Evolutionary conservation across 2,329 filamentous ascomycete species (phyloP), one percentile per base, ranked within the genome.

Genomic region (Sclerotinia trifoliorum): DNA sequence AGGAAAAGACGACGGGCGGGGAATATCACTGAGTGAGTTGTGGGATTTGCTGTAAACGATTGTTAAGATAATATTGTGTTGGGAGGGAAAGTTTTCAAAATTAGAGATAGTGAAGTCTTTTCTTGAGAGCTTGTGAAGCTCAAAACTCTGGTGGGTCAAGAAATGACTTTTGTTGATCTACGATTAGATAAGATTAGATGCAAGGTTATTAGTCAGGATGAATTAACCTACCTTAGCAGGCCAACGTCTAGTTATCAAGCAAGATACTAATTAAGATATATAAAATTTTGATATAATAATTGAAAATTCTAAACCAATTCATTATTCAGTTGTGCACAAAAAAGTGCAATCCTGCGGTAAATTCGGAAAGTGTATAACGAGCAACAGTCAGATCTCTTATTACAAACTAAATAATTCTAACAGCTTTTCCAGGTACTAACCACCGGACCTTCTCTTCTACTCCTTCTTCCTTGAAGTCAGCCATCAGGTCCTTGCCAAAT

Each of bases 161-260:
- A 49, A 61, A 61, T 49, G 49, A 61, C 39, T 61, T 61, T 61
- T 61, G 42, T 49, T 35, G 44, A 61, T 49, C 44, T 35, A 24
- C 13, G 58, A 61, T 49, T 61, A 61, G 58, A 61, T 61, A 35
- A 61, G 58, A 61, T 61, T 61, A 49, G 58, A 61, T 61, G 17
- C 2, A n/a, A n/a, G n/a, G n/a, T n/a, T n/a, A 49, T 61, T 61
- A 48, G 26, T 54, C 51, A 26, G 39, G 35, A 39, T 42, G 39
- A 42, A 42, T 42, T 42, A 39, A 39, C 5, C 11, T 42, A 39
- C 35, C 11, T 42, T 42, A 42, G 29, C 52, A 35, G 13, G 29
- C n/a, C 29, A 39, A 15, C 2, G 32, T 55, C 26, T 42, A 42
- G 15, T 5, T 6, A 42, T 42, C 5, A 17, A 42, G 13, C n/a